phyloP scores from a whole-genome alignment of 1,284 basidiomycete species.

The Pseudozyma thailandica region DNA sequence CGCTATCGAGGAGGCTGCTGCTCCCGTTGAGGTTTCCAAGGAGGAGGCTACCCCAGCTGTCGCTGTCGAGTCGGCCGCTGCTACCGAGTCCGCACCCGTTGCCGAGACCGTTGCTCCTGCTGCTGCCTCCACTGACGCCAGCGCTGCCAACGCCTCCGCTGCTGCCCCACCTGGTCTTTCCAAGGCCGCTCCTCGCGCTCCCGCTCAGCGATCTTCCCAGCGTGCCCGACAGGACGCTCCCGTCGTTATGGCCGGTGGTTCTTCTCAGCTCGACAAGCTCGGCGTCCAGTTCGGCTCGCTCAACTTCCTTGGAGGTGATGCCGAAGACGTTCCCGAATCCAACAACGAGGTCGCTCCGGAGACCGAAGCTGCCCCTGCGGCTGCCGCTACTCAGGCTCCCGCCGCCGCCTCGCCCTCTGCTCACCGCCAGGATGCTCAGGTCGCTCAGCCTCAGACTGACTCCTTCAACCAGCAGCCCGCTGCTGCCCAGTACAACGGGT shows the following conservation, averaged over 20 bases:
- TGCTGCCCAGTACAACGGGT: conserved; percentile 41
- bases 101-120: conserved; percentile 23
- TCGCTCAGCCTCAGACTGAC: conserved; percentile 33
- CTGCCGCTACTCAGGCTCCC: conserved; percentile 13
- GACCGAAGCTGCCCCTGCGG: conserved; percentile 13
- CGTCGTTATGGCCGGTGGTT: conserved; percentile 65
- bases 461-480: conserved; percentile 37
- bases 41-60: conserved; percentile 10
- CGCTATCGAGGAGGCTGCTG: conserved; percentile 11
- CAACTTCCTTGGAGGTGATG: conserved; percentile 63
- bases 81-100: conserved; percentile 26
- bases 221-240: conserved; percentile 64
- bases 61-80: conserved; percentile 19
- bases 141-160: conserved; percentile 14
- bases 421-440: conserved; percentile 33
- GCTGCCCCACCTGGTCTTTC: conserved; percentile 43
- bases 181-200: conserved; percentile 44
- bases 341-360: conserved; percentile 20
- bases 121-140: conserved; percentile 15
- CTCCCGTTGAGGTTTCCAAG: conserved; percentile 9
- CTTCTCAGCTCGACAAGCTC: conserved; percentile 62
- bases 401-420: conserved; percentile 31
- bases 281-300: conserved; percentile 66
- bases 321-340: conserved; percentile 28
- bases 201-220: conserved; percentile 51